Evolutionary conservation across 768 basidiomycete genomes (phyloP).

Genomic region (Pleurotus giganteus): DNA sequence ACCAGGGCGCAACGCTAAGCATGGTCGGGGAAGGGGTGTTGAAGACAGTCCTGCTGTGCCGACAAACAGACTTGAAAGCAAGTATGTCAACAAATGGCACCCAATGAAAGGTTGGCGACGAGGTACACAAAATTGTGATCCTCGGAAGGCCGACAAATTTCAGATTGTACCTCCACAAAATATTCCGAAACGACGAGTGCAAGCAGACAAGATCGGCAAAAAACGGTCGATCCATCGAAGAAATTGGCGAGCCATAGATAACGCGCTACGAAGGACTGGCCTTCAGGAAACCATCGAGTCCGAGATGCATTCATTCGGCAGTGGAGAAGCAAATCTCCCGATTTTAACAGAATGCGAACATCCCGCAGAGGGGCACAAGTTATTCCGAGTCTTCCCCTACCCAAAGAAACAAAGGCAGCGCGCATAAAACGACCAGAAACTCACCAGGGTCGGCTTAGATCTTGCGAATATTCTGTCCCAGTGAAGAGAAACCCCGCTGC

Average conservation of each 20-base stretch:
- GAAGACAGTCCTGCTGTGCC: neutral
- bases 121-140: conserved; percentile 2
- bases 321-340: too few species aligned
- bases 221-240: neutral
- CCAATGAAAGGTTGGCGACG: neutral
- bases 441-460: neutral
- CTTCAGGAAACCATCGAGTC: too few species aligned
- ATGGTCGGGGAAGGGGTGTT: too few species aligned
- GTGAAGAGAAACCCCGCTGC: neutral
- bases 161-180: neutral
- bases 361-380: neutral
- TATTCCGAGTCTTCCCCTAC: neutral
- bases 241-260: neutral
- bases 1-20: too few species aligned
- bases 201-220: neutral
- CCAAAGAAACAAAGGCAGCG: neutral
- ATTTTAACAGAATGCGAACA: neutral
- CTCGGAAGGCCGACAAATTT: conserved; percentile 4
- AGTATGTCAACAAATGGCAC: neutral
- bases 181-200: neutral
- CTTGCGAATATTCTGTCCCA: too few species aligned
- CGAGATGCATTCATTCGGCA: too few species aligned
- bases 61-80: neutral
- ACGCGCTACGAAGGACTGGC: neutral
- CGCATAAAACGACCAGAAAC: neutral